A percentile compares a stretch with the other conserved stretches of the same genome.
Conservation (phyloP, 768 basidiomycete species). For the Boletus barrowsii region DNA sequence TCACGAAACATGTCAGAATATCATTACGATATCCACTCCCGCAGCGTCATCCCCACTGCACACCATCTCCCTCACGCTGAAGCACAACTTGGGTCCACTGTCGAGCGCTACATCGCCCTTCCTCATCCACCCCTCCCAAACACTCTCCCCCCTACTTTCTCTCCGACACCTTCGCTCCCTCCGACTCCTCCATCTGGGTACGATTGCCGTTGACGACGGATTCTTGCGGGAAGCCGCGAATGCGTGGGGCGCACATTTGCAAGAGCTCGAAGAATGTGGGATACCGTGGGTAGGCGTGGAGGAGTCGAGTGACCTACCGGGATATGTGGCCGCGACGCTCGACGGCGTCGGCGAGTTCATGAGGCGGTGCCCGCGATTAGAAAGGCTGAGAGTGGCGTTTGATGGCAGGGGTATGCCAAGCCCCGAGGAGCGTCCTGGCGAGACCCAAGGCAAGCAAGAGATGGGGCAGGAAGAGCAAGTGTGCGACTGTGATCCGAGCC, state of each 20-base stretch:
- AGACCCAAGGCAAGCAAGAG: neutral
- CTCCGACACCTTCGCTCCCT: constrained; percentile 20
- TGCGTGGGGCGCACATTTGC: constrained; percentile 26
- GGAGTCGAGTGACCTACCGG: constrained; percentile 9
- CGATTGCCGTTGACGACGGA: constrained; percentile 25
- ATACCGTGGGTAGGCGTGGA: constrained; percentile 26
- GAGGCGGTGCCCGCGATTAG: constrained; percentile 15
- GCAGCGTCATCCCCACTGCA: neutral
- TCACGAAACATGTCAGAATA: constrained; percentile 12
- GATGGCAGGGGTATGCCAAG: constrained; percentile 17
- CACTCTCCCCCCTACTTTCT: constrained; percentile 22
- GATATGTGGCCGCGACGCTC: constrained; percentile 17
- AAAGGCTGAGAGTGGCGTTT: constrained; percentile 22
- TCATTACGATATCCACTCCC: neutral
- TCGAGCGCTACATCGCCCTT: constrained; percentile 23
- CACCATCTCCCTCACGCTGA: constrained; percentile 25
- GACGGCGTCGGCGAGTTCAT: constrained; percentile 21
- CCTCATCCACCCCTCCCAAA: constrained; percentile 24
- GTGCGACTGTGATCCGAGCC: neutral
- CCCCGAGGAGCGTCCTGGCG: neutral
- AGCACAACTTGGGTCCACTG: constrained; percentile 23
- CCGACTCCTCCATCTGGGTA: constrained; percentile 25
- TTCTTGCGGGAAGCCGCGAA: constrained; percentile 25
- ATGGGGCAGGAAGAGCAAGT: neutral
- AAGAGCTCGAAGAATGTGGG: constrained; percentile 27